Evolutionary conservation across 2,329 filamentous ascomycete genomes (phyloP).

Genomic region (Setomelanomma holmii): DNA sequence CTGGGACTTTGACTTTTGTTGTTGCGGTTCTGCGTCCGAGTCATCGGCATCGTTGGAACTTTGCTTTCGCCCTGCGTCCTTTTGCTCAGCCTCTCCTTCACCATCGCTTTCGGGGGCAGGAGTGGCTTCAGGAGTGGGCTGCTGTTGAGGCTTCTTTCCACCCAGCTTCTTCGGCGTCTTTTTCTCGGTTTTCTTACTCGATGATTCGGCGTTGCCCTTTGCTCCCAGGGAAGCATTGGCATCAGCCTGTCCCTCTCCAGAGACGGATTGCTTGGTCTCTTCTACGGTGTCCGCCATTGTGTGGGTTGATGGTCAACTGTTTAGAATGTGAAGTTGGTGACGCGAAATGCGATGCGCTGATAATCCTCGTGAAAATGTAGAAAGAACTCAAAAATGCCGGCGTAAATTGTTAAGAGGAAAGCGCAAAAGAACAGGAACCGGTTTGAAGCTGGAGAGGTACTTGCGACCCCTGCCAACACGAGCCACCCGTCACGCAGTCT

Average conservation of each 20-base stretch:
- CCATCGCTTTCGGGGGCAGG: slow-evolving; percentile 55
- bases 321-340: slow-evolving; percentile 11
- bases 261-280: slow-evolving; percentile 46
- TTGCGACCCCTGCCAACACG: slow-evolving; percentile 40
- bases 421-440: slow-evolving; percentile 39
- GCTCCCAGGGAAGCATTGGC: slow-evolving; percentile 45
- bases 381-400: slow-evolving; percentile 25
- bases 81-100: slow-evolving; percentile 52
- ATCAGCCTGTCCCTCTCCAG: slow-evolving; percentile 48
- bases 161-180: slow-evolving; percentile 60
- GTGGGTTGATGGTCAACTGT: slow-evolving; percentile 17
- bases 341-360: slow-evolving; percentile 20
- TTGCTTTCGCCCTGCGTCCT: slow-evolving; percentile 49
- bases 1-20: slow-evolving; percentile 52
- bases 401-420: slow-evolving; percentile 43
- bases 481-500: slow-evolving; percentile 47
- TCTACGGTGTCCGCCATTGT: slow-evolving; percentile 49
- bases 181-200: slow-evolving; percentile 56
- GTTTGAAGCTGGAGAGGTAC: slow-evolving; percentile 43
- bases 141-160: slow-evolving; percentile 53
- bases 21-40: slow-evolving; percentile 56
- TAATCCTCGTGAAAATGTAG: slow-evolving; percentile 21
- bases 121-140: slow-evolving; percentile 57
- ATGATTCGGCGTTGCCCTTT: slow-evolving; percentile 47
- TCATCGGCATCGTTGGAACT: slow-evolving; percentile 47